Evolutionary conservation across 257 asterid species (phyloP), one percentile per base, ranked within the genome.

Genomic region (Hygrophila difformis): DNA sequence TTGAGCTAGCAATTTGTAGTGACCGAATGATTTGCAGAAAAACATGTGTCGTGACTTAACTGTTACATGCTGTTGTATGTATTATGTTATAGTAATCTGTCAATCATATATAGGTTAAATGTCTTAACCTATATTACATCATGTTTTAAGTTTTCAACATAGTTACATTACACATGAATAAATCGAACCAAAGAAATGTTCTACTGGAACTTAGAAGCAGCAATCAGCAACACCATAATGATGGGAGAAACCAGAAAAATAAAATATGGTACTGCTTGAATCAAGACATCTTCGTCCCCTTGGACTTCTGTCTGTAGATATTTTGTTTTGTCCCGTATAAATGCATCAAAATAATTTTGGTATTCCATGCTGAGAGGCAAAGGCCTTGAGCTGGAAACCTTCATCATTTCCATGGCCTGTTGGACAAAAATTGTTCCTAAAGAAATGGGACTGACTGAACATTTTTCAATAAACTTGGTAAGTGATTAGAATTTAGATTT

Each of bases 371-470:
- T 71, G 35, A 33, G 35, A 5, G 74, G 57, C 44, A 73, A 44
- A n/a, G 19, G 28, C 12, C 23, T 37, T 29, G 68, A 56, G 71
- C 66, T 65, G 5, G 22, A 60, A 36, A 77, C 86, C 74, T 82
- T 89, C 94, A 89, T 53, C 83, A 89, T 77, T 52, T 85, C 87
- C 94, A 89, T 85, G 38, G 98, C 98, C 98, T 89, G 79, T 51
- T 57, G 47, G 56, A 57, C 29, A 17, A 12, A 47, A 47, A 13
- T 36, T 10, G 12, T 44, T 8, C 13, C 43, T 24, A 51, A 42
- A 35, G 21, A 13, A 18, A 29, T 13, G 18, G 20, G 34, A 41
- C 31, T 16, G 15, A 33, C 21, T 14, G 8, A 16, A 12, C 12
- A 33, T 33, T 2, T 5, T 33, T 10, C 12, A 2, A 33, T 33